These are phyloP conservation scores for Ascoidea asiatica DNA, from an alignment of 805 yeast genomes.

Conservation along the genomic window DNA sequence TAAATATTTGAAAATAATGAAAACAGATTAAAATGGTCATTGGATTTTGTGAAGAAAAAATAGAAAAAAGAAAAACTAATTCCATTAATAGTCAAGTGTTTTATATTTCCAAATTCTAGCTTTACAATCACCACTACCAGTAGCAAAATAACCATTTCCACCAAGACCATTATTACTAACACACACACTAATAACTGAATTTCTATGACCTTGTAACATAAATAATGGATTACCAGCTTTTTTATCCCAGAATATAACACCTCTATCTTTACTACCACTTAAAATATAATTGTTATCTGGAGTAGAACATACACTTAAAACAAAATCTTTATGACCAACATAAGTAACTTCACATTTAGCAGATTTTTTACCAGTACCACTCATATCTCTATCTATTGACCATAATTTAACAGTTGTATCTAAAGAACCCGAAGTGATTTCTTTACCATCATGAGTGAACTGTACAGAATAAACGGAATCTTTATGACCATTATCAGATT, in stretches of 20 bases:
- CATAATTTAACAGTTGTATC: constrained; percentile 94
- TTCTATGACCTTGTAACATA: constrained; percentile 94
- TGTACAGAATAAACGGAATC: constrained; percentile 94
- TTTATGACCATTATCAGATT: constrained; percentile 84
- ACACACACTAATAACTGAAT: constrained; percentile 88
- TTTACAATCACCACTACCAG: constrained; percentile 95
- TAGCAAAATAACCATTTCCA: constrained; percentile 79
- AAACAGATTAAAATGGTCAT: too few species aligned
- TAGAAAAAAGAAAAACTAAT: too few species aligned
- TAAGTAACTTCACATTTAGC: constrained; percentile 80
- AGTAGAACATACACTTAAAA: constrained; percentile 83
- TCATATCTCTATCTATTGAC: constrained; percentile 58
- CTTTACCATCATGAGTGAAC: constrained; percentile 81
- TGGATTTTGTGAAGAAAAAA: too few species aligned
- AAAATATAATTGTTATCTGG: constrained; percentile 85
- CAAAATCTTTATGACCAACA: constrained; percentile 94
- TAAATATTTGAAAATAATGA: too few species aligned
- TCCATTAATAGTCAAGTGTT: constrained; percentile 14
- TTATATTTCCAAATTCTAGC: constrained; percentile 95
- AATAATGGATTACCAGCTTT: constrained; percentile 80
- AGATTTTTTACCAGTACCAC: constrained; percentile 26
- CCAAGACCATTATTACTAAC: constrained; percentile 67
- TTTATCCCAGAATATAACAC: constrained; percentile 95
- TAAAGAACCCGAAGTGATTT: constrained; percentile 87
- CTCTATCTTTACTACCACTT: constrained; percentile 94